These are phyloP conservation scores for Limtongia smithiae DNA, from an alignment of 805 yeast species.

Conservation along the genomic window DNA sequence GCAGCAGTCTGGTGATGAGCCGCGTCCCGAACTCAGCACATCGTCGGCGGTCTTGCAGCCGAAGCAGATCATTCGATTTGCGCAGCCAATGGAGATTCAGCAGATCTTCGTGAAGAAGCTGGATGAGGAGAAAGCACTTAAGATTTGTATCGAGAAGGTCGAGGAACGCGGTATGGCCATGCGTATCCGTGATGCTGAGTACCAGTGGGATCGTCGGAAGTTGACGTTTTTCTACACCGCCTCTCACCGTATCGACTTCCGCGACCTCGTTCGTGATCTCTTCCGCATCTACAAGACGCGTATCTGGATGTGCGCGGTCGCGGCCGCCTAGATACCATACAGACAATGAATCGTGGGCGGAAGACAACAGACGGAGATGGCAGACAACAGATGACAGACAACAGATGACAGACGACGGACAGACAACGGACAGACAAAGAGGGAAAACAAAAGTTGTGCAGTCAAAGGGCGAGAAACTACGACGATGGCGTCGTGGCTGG, in stretches of 20 bases:
- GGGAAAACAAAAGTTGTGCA: too few relatives aligned
- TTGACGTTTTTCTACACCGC: conserved; percentile 71
- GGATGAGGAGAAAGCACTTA: conserved; percentile 68
- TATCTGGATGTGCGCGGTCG: conserved; percentile 85
- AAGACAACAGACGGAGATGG: too few relatives aligned
- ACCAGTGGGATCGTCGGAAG: conserved; percentile 78
- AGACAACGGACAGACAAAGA: too few relatives aligned
- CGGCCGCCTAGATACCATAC: conserved; percentile 11
- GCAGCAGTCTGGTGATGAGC: conserved; percentile 40
- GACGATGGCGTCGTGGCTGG: too few relatives aligned
- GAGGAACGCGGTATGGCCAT: conserved; percentile 48
- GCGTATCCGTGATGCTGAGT: conserved; percentile 73
- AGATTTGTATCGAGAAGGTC: conserved; percentile 58
- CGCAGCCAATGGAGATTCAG: conserved; percentile 57
- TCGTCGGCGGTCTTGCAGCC: conserved; percentile 42
- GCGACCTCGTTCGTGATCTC: conserved; percentile 71
- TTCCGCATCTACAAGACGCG: conserved; percentile 74
- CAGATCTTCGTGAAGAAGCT: conserved; percentile 55
- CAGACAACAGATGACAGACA: too few relatives aligned
- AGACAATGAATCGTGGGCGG: neutral
- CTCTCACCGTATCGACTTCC: conserved; percentile 65
- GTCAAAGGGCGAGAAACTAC: too few relatives aligned
- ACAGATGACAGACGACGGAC: too few relatives aligned
- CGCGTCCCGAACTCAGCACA: conserved; percentile 5
- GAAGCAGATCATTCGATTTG: conserved; percentile 61